Evolutionary conservation across 1,284 basidiomycete genomes (phyloP), one percentile per base, ranked within the genome.

Genomic region (Ustilago sp.): DNA sequence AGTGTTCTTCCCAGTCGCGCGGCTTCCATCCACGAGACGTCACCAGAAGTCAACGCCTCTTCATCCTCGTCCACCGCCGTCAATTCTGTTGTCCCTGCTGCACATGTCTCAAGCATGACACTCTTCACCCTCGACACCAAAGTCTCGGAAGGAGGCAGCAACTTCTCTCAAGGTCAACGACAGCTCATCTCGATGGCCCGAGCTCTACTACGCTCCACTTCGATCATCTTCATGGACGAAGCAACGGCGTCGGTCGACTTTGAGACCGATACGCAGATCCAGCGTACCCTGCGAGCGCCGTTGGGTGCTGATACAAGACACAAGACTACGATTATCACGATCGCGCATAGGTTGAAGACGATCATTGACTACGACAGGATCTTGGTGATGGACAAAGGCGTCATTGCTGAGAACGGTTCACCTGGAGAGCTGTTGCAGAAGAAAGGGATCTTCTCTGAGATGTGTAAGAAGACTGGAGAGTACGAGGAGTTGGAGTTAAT

Each of bases 311-410:
- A 65, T n/a, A 41, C 23, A 3, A 63, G 47, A 19, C 60, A 67
- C 28, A 73, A 73, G 61, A 68, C 92, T 0, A 91, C 93, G 41
- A 90, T 95, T 28, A 89, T 96, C 71, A 94, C 93, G 1, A 94
- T 95, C 74, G 94, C 93, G 0, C 92, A 93, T 65, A 77, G 86
- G 9, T 78, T 87, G 8, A 75, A 83, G 41, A 83, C 86, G 3
- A 82, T 88, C 52, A 85, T 87, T 58, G 83, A 84, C 35, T 87
- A 85, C 63, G 84, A 84, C 74, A 87, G 87, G 70, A 88, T 90
- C 55, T 80, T 89, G 32, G 88, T 89, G 12, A 84, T 89, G 59
- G 88, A 88, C 62, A 84, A 87, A 47, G 88, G 88, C 15, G 68
- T 81, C 28, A 87, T 89, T 6, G 77, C 88, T 9, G 89, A 89